Percentiles rank a stretch among this genome's conserved stretches.
phyloP scores from a whole-genome alignment of 805 yeast genomes.

The Hanseniaspora nectarophila region DNA sequence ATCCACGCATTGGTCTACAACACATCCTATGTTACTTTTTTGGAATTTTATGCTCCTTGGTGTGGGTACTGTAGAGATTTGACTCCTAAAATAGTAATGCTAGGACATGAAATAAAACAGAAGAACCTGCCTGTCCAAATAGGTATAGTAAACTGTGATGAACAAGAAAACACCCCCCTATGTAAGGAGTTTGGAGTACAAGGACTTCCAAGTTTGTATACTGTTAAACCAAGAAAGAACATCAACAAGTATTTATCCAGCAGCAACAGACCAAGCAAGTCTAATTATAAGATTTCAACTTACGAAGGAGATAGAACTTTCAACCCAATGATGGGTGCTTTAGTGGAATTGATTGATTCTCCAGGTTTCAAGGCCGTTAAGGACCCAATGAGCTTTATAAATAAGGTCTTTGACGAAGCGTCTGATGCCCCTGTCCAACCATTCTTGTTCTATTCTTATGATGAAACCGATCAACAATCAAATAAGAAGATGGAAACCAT shows the following conservation, averaged over 20 bases:
- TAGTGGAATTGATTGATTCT: constrained; percentile 43
- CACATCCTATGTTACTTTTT: constrained; percentile 68
- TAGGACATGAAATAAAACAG: constrained; percentile 40
- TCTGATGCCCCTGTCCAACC: neutral
- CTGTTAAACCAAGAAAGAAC: constrained; percentile 59
- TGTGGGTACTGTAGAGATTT: constrained; percentile 84
- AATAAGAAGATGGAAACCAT: neutral
- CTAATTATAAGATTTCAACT: constrained; percentile 40
- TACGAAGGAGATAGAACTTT: constrained; percentile 53
- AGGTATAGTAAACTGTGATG: constrained; percentile 81
- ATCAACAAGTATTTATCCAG: constrained; percentile 18
- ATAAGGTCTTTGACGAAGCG: neutral
- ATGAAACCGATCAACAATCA: neutral
- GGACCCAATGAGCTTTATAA: neutral
- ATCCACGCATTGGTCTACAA: constrained; percentile 56
- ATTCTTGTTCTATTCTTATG: neutral
- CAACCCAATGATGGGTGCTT: constrained; percentile 42
- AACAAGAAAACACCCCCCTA: constrained; percentile 48
- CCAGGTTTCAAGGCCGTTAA: neutral
- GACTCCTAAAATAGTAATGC: constrained; percentile 50
- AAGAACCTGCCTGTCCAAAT: constrained; percentile 44
- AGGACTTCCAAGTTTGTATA: constrained; percentile 77
- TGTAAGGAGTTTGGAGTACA: constrained; percentile 55
- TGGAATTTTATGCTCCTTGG: constrained; percentile 95
- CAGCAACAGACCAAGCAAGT: constrained; percentile 10